A percentile compares a stretch with the other conserved stretches of the same genome.
Evolutionary conservation across 345 rosid species (phyloP).

Genomic region (Syzygium jambos): DNA sequence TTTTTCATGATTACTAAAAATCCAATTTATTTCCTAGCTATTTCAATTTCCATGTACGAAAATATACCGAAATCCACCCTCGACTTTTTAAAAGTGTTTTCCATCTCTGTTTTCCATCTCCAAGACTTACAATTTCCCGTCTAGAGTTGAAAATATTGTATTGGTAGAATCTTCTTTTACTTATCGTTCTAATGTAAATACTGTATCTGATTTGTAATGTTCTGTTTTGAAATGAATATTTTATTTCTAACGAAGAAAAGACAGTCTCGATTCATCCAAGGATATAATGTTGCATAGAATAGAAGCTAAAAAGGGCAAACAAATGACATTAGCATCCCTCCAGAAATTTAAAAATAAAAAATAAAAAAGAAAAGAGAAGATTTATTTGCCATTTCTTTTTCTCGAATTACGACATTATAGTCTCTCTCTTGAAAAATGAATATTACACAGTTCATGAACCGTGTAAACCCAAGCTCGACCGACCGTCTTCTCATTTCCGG

Average conservation of each 20-base stretch:
- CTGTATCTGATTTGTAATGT: too few species aligned
- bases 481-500: slow-evolving; percentile 12
- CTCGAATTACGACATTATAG: neutral
- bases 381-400: neutral
- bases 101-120: neutral
- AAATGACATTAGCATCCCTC: neutral
- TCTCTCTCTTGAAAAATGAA: neutral
- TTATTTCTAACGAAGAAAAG: too few species aligned
- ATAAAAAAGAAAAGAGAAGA: neutral
- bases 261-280: too few species aligned
- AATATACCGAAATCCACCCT: neutral
- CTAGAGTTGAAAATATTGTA: too few species aligned
- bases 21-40: neutral
- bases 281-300: neutral
- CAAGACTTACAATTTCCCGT: neutral
- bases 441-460: neutral
- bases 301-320: neutral
- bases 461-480: neutral
- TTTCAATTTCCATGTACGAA: neutral
- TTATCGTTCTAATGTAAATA: too few species aligned
- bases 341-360: too few species aligned
- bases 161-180: too few species aligned
- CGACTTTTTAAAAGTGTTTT: neutral
- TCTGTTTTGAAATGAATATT: too few species aligned
- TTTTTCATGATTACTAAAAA: neutral